Base-by-base conservation (phyloP, 2,329 filamentous ascomycete species). In the Apiospora marii region DNA sequence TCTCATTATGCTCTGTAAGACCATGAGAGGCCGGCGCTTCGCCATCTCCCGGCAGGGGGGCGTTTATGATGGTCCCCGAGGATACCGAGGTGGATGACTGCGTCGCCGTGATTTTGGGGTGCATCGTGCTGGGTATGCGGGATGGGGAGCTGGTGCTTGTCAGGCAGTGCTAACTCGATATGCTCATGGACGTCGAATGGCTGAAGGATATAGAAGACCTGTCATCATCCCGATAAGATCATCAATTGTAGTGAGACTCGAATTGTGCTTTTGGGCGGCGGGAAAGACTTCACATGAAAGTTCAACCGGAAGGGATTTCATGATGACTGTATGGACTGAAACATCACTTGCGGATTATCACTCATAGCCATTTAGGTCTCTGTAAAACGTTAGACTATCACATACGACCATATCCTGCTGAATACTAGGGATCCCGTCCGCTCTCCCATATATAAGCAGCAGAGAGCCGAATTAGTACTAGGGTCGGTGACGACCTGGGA, bases 1-100 rank as follows among this genome's bases (percentile, higher is more conserved):
- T 24, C 49, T 51, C 49, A 51, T 51, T n/a, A 51, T 51, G 49
- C 49, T 51, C n/a, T n/a, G 49, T 3, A 51, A 51, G 49, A 51
- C 49, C 49, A 51, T 51, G n/a, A 27, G 24, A 5, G 49, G 13
- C n/a, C 51, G 51, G 27, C 34, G 51, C 27, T 34, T 58, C 51
- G 51, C 51, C 4, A 58, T 34, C 14, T 58, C 51, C 14, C 51
- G 51, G 0, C 51, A 58, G 14, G 51, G 51, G 14, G 19, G n/a
- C 34, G 51, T 58, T 34, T 2, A 58, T 58, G 27, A 58, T 58
- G 51, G 27, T 58, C 7, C 51, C 51, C 27, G 51, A 34, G 5
- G 27, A 19, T 27, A 34, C 27, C 13, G 2, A 34, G 14, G 4
- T 58, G 19, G 51, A 14, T 0, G 51, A 58, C 14, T 34, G 30